A percentile compares a stretch with the other conserved stretches of the same genome.
phyloP scores from a whole-genome alignment of 2,329 filamentous ascomycete genomes.

The Huntiella omanensis region DNA sequence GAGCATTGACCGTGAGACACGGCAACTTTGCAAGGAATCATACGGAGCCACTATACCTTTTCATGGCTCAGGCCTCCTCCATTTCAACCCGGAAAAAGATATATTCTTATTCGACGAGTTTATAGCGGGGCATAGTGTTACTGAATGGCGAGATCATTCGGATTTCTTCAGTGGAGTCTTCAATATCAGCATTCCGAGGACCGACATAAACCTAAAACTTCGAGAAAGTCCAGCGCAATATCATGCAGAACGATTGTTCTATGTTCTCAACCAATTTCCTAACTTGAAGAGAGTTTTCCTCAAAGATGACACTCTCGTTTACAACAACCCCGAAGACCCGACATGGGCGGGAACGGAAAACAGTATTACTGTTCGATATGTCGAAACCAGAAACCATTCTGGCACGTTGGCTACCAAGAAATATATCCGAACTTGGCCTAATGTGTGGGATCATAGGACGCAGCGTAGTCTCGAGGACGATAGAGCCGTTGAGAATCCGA shows the following conservation, averaged over 20 bases:
- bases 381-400: not conserved
- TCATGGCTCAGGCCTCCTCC: not conserved
- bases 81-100: constrained; percentile 4
- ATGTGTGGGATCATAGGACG: not conserved
- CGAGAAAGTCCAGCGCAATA: no score
- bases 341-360: not conserved
- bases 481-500: not conserved
- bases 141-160: not conserved
- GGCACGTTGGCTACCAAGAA: not conserved
- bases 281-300: constrained; percentile 7
- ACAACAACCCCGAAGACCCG: not conserved
- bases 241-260: not conserved
- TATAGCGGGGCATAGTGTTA: not conserved
- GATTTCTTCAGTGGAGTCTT: not conserved
- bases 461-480: not conserved
- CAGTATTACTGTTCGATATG: constrained; percentile 3
- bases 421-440: not conserved
- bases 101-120: constrained; percentile 1
- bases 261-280: constrained; percentile 3
- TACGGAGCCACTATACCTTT: constrained; percentile 1
- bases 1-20: constrained; percentile 6
- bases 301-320: not conserved
- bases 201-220: not conserved
- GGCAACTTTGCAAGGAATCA: constrained; percentile 1
- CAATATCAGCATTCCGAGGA: not conserved